phyloP scores from a whole-genome alignment of 495 filamentous ascomycete species.

The Aspergillus sclerotioniger region DNA sequence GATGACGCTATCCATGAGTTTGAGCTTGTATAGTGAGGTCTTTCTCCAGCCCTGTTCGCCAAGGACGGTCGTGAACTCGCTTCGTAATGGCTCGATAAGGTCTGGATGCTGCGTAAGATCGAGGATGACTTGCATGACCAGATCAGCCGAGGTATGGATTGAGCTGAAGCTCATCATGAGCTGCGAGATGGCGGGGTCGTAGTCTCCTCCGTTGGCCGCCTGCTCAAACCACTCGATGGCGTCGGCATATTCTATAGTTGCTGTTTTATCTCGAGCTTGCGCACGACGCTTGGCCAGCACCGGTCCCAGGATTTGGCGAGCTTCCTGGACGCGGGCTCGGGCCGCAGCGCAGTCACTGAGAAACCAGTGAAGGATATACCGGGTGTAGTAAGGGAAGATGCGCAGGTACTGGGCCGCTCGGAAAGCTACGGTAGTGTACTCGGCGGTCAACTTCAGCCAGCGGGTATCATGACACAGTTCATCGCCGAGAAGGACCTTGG shows the following conservation, averaged over 20 bases:
- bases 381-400: conserved; percentile 33
- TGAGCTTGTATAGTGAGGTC: conserved; percentile 6
- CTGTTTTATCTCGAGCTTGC: not conserved
- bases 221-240: conserved; percentile 3
- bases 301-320: conserved; percentile 10
- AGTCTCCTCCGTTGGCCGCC: not conserved
- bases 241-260: not conserved
- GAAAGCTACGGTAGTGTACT: conserved; percentile 40
- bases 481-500: conserved; percentile 46
- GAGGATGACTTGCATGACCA: conserved; percentile 7
- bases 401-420: conserved; percentile 29
- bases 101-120: conserved; percentile 5
- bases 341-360: conserved; percentile 11
- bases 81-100: conserved; percentile 6
- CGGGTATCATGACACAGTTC: conserved; percentile 40
- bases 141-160: conserved; percentile 14
- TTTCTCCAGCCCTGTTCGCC: conserved; percentile 4
- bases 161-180: conserved; percentile 2
- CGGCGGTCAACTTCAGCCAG: conserved; percentile 38
- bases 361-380: conserved; percentile 28
- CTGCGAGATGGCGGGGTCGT: conserved; percentile 9
- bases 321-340: conserved; percentile 6
- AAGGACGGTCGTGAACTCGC: conserved; percentile 8
- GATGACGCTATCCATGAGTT: conserved; percentile 18
- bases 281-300: conserved; percentile 15